These are phyloP conservation scores for Cubamyces sp. DNA, from an alignment of 768 basidiomycete genomes.

Conservation along the genomic window DNA sequence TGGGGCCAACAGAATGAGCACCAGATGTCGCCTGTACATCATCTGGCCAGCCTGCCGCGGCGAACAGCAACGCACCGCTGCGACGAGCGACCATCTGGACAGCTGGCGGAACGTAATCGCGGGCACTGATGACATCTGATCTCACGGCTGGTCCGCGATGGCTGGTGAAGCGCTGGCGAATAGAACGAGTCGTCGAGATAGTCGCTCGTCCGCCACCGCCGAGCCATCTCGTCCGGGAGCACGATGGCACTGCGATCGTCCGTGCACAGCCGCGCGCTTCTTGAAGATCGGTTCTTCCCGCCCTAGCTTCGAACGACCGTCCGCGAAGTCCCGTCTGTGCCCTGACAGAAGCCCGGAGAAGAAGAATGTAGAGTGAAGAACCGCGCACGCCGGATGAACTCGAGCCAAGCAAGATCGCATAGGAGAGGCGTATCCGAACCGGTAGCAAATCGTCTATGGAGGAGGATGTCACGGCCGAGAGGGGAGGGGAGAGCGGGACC, in stretches of 20 bases:
- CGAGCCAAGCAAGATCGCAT: constrained; percentile 24
- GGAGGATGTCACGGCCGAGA: neutral
- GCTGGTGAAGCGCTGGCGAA: neutral
- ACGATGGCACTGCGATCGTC: constrained; percentile 9
- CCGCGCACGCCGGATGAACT: constrained; percentile 4
- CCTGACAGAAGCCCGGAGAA: constrained; percentile 12
- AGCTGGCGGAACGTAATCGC: constrained; percentile 13
- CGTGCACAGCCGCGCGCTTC: constrained; percentile 15
- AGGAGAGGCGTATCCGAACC: constrained; percentile 12
- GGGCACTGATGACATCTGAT: constrained; percentile 18
- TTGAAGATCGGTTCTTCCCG: constrained; percentile 1
- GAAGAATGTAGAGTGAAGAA: neutral
- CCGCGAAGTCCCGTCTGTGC: constrained; percentile 13
- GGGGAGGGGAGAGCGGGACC: neutral
- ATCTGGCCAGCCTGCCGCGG: constrained; percentile 4
- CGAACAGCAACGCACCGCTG: constrained; percentile 17
- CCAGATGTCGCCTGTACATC: constrained; percentile 12
- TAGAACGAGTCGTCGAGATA: neutral
- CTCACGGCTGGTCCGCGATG: constrained; percentile 10
- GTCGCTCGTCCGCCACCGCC: constrained; percentile 4
- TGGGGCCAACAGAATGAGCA: neutral
- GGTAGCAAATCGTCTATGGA: constrained; percentile 20
- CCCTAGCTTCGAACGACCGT: constrained; percentile 2
- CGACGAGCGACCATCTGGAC: constrained; percentile 5
- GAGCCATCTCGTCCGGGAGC: neutral